These are phyloP conservation scores for Penicillium cataractarum DNA, from an alignment of 495 filamentous ascomycete species.

Conservation along the genomic window DNA sequence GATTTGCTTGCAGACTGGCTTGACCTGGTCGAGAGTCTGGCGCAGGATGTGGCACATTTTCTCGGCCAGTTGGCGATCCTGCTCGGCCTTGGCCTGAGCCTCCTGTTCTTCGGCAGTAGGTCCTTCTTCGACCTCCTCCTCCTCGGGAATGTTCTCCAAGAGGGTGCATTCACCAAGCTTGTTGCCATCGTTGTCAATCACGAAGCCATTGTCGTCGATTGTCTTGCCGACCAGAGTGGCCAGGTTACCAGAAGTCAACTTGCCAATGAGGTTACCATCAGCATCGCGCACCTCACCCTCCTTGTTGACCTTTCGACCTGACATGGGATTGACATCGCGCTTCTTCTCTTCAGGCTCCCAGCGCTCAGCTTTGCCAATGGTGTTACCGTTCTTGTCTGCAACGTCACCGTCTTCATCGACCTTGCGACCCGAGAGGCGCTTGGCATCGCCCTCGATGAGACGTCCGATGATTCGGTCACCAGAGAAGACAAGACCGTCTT, in stretches of 20 bases:
- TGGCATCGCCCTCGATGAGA: constrained; percentile 71
- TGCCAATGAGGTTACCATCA: constrained; percentile 79
- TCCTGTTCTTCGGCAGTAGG: constrained; percentile 54
- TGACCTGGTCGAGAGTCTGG: constrained; percentile 79
- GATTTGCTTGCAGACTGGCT: constrained; percentile 87
- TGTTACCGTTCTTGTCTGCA: constrained; percentile 79
- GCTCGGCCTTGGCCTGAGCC: constrained; percentile 59
- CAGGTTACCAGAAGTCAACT: constrained; percentile 74
- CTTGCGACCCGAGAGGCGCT: constrained; percentile 69
- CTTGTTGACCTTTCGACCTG: constrained; percentile 76
- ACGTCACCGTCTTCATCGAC: constrained; percentile 88
- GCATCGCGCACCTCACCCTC: constrained; percentile 83
- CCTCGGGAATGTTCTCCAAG: constrained; percentile 70
- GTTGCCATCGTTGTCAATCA: constrained; percentile 80
- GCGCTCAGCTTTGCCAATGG: constrained; percentile 77
- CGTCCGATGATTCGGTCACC: constrained; percentile 72
- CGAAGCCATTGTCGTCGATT: constrained; percentile 85
- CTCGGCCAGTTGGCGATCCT: constrained; percentile 74
- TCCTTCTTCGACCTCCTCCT: constrained; percentile 42
- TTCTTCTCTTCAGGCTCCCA: constrained; percentile 80
- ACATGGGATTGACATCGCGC: constrained; percentile 67
- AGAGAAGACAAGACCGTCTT: constrained; percentile 73
- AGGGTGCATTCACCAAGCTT: constrained; percentile 80
- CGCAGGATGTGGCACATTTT: constrained; percentile 76
- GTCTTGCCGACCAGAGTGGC: constrained; percentile 72